Conservation (phyloP, 129 eudicot genomes). For the Tagetes erecta region DNA sequence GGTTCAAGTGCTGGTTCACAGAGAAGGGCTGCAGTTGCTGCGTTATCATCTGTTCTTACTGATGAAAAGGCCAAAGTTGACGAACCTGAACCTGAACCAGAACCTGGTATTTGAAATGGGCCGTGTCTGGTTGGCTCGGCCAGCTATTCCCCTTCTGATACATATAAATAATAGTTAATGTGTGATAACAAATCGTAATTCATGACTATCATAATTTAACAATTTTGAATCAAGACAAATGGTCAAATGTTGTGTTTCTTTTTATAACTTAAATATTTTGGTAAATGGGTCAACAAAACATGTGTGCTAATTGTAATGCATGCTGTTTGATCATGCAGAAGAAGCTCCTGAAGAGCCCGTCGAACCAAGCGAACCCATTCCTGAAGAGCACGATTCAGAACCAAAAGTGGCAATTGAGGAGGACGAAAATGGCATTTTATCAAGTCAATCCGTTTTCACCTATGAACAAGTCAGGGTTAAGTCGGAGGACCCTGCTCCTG, state of each 20-base stretch:
- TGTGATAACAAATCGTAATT: not conserved
- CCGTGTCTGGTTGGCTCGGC: not conserved
- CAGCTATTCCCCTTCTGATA: not conserved
- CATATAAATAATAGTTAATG: not conserved
- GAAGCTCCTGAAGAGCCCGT: conserved; percentile 46
- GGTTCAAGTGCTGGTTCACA: conserved; percentile 63
- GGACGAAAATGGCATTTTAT: conserved; percentile 61
- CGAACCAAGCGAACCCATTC: conserved; percentile 41
- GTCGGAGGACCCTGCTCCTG: conserved; percentile 75
- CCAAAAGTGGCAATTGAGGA: conserved; percentile 53
- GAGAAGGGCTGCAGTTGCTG: conserved; percentile 99
- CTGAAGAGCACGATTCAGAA: conserved; percentile 54
- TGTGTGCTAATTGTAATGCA: not conserved
- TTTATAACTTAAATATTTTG: not conserved
- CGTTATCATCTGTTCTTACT: conserved; percentile 77
- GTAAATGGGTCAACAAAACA: not conserved
- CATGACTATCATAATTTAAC: not conserved
- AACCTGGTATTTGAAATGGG: conserved; percentile 50
- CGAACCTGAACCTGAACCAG: conserved; percentile 46
- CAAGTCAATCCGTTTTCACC: conserved; percentile 61
- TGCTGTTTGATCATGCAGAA: conserved; percentile 26
- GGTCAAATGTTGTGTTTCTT: not conserved
- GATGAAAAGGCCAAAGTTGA: conserved; percentile 67
- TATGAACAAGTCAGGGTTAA: conserved; percentile 75
- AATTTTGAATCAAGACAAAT: not conserved